Evolutionary conservation across 306 rosid genomes (phyloP), one percentile per base, ranked within the genome.

Genomic region (Luffa acutangula): DNA sequence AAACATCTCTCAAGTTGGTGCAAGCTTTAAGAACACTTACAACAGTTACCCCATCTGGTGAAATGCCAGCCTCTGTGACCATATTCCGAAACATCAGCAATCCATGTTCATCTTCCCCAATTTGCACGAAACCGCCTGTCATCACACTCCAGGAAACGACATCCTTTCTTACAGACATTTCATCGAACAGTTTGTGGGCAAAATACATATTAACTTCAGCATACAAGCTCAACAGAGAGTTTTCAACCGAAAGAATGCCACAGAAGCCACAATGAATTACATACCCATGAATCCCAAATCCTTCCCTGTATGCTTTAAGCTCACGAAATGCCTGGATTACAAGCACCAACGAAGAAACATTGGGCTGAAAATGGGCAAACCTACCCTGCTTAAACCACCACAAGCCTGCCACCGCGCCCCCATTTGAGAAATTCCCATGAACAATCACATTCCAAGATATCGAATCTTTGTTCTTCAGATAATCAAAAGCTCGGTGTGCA

Each of bases 21-120:
- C 91, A 84, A 12, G 86, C 89, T 80, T 86, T 88, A 21, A 88
- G 84, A 69, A 82, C 86, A 65, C 81, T 82, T 15, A 84, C 91
- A 78, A 76, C 17, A 43, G 59, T 82, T 58, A 88, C 75, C 12
- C 86, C 89, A 65, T 88, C 91, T 3, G 85, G 85, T 62, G 62
- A 78, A 36, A 73, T 51, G 18, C 82, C 85, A 80, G 21, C 82
- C 78, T 82, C 82, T 17, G 69, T 84, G 2, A 60, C 51, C 89
- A 88, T 86, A 48, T 76, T 79, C 20, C 20, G 9, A 76, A 86
- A 86, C 79, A 84, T 51, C 78, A 41, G 57, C 62, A 88, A 10
- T 33, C 88, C 88, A 76, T 56, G 39, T 36, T 56, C 70, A n/a
- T 89, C 81, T 45, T 84, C 77, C 73, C 49, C 82, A 67, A 75